Percentiles rank a stretch among this genome's conserved stretches.
Conservation (phyloP, 1,284 basidiomycete species). For the Spongiforma sp. region DNA sequence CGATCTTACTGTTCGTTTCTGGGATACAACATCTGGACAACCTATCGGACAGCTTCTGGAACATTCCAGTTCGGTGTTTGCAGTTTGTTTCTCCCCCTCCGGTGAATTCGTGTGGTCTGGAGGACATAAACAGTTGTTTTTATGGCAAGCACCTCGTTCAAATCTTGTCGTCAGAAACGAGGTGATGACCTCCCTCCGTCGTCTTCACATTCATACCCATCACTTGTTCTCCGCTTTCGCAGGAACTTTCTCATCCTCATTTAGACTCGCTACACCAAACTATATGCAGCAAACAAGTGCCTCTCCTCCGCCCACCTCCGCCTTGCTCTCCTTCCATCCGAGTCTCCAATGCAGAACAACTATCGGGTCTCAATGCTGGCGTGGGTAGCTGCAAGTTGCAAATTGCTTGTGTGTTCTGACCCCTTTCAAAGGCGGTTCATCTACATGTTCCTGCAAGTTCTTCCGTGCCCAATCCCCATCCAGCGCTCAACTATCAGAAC, state of each 20-base stretch:
- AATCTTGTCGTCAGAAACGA: not conserved
- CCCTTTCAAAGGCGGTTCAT: not conserved
- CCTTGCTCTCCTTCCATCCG: not conserved
- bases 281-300: not conserved
- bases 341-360: not conserved
- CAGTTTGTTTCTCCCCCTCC: conserved; percentile 1
- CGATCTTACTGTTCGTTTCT: conserved; percentile 11
- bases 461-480: not conserved
- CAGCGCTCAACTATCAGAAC: no score
- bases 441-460: no score
- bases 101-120: conserved; percentile 7
- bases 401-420: not conserved
- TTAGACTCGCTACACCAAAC: not conserved
- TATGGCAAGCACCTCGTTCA: conserved; percentile 8
- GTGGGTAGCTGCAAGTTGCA: not conserved
- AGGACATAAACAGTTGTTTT: not conserved
- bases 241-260: not conserved
- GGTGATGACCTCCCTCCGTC: not conserved
- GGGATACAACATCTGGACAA: conserved; percentile 5
- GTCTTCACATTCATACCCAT: not conserved
- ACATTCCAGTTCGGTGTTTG: not conserved
- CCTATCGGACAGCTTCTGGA: not conserved
- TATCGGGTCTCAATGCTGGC: not conserved
- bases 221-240: not conserved
- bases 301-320: not conserved